Conservation (phyloP, 73 alveolate genomes). For the Paramecium caudatum region DNA sequence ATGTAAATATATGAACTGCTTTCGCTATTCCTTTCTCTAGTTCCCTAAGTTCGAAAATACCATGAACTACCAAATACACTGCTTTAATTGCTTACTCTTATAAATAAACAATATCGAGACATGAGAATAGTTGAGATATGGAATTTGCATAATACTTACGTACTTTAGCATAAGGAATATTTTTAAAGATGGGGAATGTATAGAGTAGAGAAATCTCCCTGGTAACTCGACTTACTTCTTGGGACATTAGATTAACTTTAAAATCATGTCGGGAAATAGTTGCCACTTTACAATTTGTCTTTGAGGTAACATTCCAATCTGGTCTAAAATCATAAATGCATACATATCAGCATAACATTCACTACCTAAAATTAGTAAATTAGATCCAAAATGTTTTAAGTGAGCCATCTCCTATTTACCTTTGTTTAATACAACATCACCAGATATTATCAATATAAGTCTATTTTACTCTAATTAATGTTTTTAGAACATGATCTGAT, state of each 20-base stretch:
- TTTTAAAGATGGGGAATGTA: conserved; percentile 6
- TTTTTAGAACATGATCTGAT: conserved; percentile 22
- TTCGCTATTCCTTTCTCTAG: conserved; percentile 20
- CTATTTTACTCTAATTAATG: conserved; percentile 22
- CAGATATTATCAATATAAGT: conserved; percentile 27
- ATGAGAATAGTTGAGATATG: background rate
- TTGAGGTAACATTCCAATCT: conserved; percentile 29
- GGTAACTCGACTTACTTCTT: conserved; percentile 26
- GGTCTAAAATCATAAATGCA: conserved; percentile 57
- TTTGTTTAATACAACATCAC: conserved; percentile 25
- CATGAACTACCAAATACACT: conserved; percentile 43
- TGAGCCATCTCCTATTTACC: conserved; percentile 26
- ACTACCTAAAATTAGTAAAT: conserved; percentile 22
- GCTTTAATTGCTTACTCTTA: background rate
- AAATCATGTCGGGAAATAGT: background rate
- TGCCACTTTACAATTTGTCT: conserved; percentile 24
- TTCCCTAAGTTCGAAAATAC: conserved; percentile 56
- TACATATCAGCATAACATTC: conserved; percentile 57
- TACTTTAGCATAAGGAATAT: background rate
- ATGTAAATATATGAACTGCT: background rate
- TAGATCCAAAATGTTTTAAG: conserved; percentile 19
- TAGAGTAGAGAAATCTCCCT: conserved; percentile 24
- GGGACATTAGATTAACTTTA: conserved; percentile 6
- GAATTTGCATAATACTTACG: conserved; percentile 49
- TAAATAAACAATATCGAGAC: conserved; percentile 1